Percentiles rank a stretch among this genome's conserved stretches.
Evolutionary conservation across 1,139 yeast genomes (phyloP).

Genomic region (Hansenula anomala): DNA sequence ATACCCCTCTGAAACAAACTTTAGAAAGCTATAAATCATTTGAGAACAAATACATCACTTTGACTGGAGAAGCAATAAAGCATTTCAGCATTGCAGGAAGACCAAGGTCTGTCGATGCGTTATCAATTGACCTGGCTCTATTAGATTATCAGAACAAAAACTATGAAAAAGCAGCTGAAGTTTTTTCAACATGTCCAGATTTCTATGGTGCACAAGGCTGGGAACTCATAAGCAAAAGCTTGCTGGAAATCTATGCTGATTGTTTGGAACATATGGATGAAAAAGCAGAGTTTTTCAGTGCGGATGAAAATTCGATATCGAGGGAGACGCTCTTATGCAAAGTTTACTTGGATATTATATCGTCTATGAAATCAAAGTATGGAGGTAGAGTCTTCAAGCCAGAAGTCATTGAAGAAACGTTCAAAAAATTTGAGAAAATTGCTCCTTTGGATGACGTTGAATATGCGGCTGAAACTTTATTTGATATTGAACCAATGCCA

Average conservation of each 20-base stretch:
- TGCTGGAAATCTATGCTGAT: conserved; percentile 62
- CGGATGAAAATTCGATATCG: background rate
- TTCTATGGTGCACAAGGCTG: conserved; percentile 68
- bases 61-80: conserved; percentile 27
- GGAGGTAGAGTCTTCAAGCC: background rate
- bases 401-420: background rate
- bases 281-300: conserved; percentile 11
- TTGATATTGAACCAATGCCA: conserved; percentile 5
- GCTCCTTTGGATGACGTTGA: conserved; percentile 3
- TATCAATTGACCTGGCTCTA: conserved; percentile 80
- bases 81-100: conserved; percentile 22
- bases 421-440: conserved; percentile 1
- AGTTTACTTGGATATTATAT: conserved; percentile 22
- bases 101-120: conserved; percentile 62
- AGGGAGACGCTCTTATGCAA: conserved; percentile 10
- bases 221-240: conserved; percentile 62
- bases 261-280: conserved; percentile 51
- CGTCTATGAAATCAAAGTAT: conserved; percentile 3
- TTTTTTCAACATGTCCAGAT: conserved; percentile 64
- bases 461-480: conserved; percentile 4
- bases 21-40: conserved; percentile 20
- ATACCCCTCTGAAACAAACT: conserved; percentile 5
- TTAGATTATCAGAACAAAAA: conserved; percentile 56
- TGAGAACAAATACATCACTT: conserved; percentile 24
- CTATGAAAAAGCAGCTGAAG: conserved; percentile 55